Evolutionary conservation across 1,284 basidiomycete species (phyloP), one percentile per base, ranked within the genome.

Genomic region (Malassezia vespertilionis): DNA sequence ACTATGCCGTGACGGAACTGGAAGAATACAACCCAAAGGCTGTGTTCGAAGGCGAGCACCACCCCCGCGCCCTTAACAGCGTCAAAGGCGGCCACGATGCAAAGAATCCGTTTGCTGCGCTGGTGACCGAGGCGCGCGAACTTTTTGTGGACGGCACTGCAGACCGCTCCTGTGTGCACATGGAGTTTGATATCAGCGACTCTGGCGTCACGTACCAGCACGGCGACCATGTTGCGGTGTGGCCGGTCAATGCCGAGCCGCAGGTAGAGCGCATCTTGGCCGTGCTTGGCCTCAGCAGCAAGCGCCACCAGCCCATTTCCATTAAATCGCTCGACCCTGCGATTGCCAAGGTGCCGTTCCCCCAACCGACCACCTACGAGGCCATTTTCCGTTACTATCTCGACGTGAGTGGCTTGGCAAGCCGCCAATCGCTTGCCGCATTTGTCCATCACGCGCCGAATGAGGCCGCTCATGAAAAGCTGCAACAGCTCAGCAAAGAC

Each of bases 171-270:
- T 97, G 93, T 69, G 82, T 95, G 24, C 90, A 96, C 71, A 77
- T 91, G 69, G 91, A 97, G 71, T 83, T 97, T 64, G 83, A 83
- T 74, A 89, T 86, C 30, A 86, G 90, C 72, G 87, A 86, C 32
- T 90, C 88, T 40, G 90, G 90, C 46, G 85, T 96, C 65, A 85
- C 83, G n/a, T 97, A 97, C 74, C 91, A 96, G 73, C 89, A 95
- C 60, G 91, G 91, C 52, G 91, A 97, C 73, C 91, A 97, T 72
- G 81, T 95, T 55, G 91, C 89, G 53, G 80, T 97, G 37, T 97
- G 93, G 93, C 89, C 93, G 14, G 81, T 82, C 50, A 97, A 97
- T 74, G 80, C 91, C 2, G 87, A 95, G 56, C 69, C 81, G 41
- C 89, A 96, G 69, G 89, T 96, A 33, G 82, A 87, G 46, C 83